Percentiles rank a stretch among this genome's conserved stretches.
These are phyloP conservation scores for Brassica cretica DNA, from an alignment of 345 rosid species.

Conservation along the genomic window DNA sequence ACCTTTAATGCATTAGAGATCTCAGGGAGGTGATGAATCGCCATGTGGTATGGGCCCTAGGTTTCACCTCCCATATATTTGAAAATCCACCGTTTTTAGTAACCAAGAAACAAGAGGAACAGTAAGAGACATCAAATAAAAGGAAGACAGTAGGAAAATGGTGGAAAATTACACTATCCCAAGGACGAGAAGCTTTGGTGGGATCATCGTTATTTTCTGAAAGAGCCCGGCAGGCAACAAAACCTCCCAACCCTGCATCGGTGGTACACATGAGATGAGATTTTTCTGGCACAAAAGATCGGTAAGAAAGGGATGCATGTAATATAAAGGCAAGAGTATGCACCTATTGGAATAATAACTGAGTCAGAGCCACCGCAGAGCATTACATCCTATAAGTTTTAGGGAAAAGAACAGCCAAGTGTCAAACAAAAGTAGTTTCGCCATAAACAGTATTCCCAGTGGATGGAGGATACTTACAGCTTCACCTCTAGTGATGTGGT, in stretches of 20 bases:
- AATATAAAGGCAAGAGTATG: slow-evolving; percentile 28
- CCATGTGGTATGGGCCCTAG: background rate
- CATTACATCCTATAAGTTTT: slow-evolving; percentile 74
- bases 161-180: slow-evolving; percentile 68
- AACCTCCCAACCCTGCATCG: slow-evolving; percentile 88
- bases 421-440: slow-evolving; percentile 14
- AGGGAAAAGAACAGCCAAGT: background rate
- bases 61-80: background rate
- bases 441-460: background rate
- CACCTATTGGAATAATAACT: slow-evolving; percentile 85
- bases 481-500: slow-evolving; percentile 90
- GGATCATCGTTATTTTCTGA: slow-evolving; percentile 87
- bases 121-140: background rate
- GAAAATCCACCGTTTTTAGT: background rate
- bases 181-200: slow-evolving; percentile 93
- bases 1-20: background rate
- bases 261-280: slow-evolving; percentile 27
- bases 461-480: slow-evolving; percentile 66
- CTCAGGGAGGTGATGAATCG: background rate
- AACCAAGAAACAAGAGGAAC: background rate
- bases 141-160: background rate
- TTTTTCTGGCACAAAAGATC: background rate
- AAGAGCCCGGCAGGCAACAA: slow-evolving; percentile 92
- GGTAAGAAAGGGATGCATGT: slow-evolving; percentile 1
- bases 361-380: slow-evolving; percentile 97